Evolutionary conservation across 2,329 filamentous ascomycete species (phyloP), one percentile per base, ranked within the genome.

Genomic region (Penicillium hesseltinei): DNA sequence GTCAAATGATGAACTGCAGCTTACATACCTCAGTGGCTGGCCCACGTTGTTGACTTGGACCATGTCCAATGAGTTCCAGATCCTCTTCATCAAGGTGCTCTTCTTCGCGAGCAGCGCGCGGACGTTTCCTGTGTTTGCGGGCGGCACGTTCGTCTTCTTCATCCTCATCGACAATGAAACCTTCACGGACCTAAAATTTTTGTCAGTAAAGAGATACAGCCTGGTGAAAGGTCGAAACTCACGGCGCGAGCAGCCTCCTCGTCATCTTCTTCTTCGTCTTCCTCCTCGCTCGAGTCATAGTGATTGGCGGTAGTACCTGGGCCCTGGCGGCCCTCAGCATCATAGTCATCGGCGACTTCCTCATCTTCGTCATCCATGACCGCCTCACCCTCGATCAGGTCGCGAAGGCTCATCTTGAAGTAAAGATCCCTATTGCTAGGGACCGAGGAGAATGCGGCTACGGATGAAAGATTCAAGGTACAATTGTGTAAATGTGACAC

Each of bases 101-200:
- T 60, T 93, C 92, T 70, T 96, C 91, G 61, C 91, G 87, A 69
- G 84, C 77, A 69, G 53, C 23, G 31, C 91, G 87, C 65, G 91
- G 88, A 79, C 94, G 96, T 75, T 86, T 85, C 70, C 87, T 86
- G 73, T 89, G 88, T 63, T 84, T 83, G 66, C 80, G 74, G 56
- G 77, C 75, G 61, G 85, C 84, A 65, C 83, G 84, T 51, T 82
- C 88, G 51, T 88, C 89, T 54, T 91, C 88, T 66, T 91, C 89
- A 60, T 93, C 92, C 69, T 96, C 92, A 69, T 96, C 91, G 62
- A 96, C 91, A 64, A 99, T 97, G 77, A 97, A 99, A 27, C 92
- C 93, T 79, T 96, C 92, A 51, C 90, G 90, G 63, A 96, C 84
- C 92, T 96, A 68, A 25, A 11, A 11, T 38, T 31, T 31, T 46